These are phyloP conservation scores for Neonectria magnoliae DNA, from an alignment of 2,329 filamentous ascomycete species.

Conservation along the genomic window DNA sequence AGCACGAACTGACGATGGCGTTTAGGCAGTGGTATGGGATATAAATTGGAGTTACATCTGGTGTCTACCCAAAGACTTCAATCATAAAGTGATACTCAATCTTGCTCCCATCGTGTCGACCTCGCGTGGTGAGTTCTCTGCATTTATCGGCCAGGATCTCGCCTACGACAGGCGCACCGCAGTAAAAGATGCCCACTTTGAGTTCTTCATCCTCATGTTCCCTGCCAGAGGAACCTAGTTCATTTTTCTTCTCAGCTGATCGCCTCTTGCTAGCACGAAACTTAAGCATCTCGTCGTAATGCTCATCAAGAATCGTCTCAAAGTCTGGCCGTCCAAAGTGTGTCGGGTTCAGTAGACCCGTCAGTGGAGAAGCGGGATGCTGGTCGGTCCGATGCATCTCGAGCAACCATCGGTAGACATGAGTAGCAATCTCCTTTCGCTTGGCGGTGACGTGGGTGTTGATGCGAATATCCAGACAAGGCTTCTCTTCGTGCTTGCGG, in stretches of 20 bases:
- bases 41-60: neutral
- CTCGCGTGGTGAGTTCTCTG: conserved; percentile 59
- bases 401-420: conserved; percentile 66
- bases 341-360: conserved; percentile 62
- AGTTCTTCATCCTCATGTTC: conserved; percentile 46
- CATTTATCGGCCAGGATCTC: conserved; percentile 66
- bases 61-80: conserved; percentile 59
- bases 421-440: conserved; percentile 61
- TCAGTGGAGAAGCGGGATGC: conserved; percentile 62
- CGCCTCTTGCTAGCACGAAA: conserved; percentile 41
- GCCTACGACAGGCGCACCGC: conserved; percentile 65
- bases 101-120: conserved; percentile 60
- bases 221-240: neutral
- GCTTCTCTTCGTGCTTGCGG: conserved; percentile 47
- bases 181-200: conserved; percentile 67
- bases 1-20: neutral
- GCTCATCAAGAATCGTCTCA: conserved; percentile 60
- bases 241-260: neutral
- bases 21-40: neutral
- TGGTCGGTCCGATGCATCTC: conserved; percentile 64
- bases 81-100: conserved; percentile 68
- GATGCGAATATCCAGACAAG: conserved; percentile 63
- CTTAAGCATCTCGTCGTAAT: conserved; percentile 63
- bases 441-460: conserved; percentile 67
- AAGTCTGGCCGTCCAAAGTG: conserved; percentile 66